Evolutionary conservation across 2,329 filamentous ascomycete species (phyloP).

Genomic region (Xylogone sp.): DNA sequence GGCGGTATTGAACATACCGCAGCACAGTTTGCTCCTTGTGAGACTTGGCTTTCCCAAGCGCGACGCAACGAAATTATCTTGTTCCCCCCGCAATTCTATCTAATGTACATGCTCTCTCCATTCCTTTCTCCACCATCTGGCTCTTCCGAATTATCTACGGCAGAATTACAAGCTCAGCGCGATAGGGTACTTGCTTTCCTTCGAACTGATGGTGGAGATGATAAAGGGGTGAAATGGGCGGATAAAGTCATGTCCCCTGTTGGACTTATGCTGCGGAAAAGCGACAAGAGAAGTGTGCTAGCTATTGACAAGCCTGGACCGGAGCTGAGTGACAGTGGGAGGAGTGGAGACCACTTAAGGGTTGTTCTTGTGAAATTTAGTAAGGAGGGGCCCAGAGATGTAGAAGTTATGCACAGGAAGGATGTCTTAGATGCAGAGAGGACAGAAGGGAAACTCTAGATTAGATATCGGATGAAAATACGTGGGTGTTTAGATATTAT

Average conservation of each 20-base stretch:
- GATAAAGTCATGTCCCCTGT: conserved; percentile 60
- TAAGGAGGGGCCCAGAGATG: conserved; percentile 46
- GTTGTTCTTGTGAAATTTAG: conserved; percentile 54
- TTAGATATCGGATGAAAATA: too few species aligned
- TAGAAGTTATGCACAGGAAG: conserved; percentile 48
- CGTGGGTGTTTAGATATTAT: not conserved
- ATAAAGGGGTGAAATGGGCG: conserved; percentile 41
- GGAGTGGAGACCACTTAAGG: conserved; percentile 55
- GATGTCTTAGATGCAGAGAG: conserved; percentile 45
- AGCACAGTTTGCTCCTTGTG: conserved; percentile 70
- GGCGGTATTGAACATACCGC: conserved; percentile 65
- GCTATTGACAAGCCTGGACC: conserved; percentile 54
- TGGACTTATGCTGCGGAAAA: conserved; percentile 38
- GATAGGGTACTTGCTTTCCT: conserved; percentile 52
- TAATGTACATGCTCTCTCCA: conserved; percentile 55
- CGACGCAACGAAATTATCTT: conserved; percentile 67
- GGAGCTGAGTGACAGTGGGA: conserved; percentile 44
- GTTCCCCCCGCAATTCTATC: conserved; percentile 85
- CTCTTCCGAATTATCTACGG: conserved; percentile 18
- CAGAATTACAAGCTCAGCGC: conserved; percentile 44
- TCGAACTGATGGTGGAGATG: conserved; percentile 34
- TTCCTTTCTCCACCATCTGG: conserved; percentile 41
- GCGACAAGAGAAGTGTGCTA: conserved; percentile 52
- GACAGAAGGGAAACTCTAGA: conserved; percentile 12
- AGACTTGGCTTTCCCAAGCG: conserved; percentile 65